Base-by-base conservation (phyloP, 2,329 filamentous ascomycete species). In the Aspergillus sp. region DNA sequence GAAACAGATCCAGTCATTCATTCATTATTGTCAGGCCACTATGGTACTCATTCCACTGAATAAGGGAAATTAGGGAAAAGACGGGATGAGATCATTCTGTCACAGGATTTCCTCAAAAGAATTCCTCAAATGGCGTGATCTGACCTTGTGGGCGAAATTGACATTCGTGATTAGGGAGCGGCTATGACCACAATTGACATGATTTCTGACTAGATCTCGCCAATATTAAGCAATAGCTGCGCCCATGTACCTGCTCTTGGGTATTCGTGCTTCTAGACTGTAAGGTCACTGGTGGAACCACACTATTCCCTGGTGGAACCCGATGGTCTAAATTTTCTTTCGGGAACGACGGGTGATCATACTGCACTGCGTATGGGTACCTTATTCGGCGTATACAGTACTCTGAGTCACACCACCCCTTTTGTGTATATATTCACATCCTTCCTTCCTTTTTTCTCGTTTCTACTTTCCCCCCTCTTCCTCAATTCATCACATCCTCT, bases 401-500 rank as follows among this genome's bases (percentile, higher is more conserved):
- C 13, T 7, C 13, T 45, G 43, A 45, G 15, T 45, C 43, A 45
- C 43, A 38, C 43, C 43, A 45, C 23, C n/a, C n/a, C 15, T 20
- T 19, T 17, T 19, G 15, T 33, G 27, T 44, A 38, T 45, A 37
- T 35, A 25, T 27, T 22, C 17, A 9, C 0, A 12, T 9, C 30
- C 25, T 32, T 9, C 32, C 30, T 19, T 38, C 19, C 19, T 27
- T 39, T 19, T 39, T 19, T 43, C 15, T 35, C 25, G 2, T 39
- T 35, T 51, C 44, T 43, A 39, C 44, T 37, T 39, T 49, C 43
- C 43, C 44, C 43, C 43, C 50, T 47, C 45, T 47, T 52, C 54
- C 46, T 46, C 54, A 60, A 59, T 58, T 61, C 60, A 66, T 67
- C 64, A 66, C 64, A 56, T 66, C 64, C 63, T 61, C 56, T 45